Evolutionary conservation across 345 rosid genomes (phyloP), one percentile per base, ranked within the genome.

Genomic region (Cardiospermum halicacabum): DNA sequence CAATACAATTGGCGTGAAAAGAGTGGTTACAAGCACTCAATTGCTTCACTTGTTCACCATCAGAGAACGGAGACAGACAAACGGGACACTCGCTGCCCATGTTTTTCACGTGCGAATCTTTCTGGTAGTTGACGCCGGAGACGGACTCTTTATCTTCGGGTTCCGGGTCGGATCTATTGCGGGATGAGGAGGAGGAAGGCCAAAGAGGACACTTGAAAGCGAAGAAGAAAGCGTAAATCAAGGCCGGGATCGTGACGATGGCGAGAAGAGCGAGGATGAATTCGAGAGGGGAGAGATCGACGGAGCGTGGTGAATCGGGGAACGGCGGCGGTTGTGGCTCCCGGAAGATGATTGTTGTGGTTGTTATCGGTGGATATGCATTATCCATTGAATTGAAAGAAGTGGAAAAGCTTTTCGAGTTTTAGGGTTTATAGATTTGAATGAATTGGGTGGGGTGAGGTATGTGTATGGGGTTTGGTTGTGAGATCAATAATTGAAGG

Each of bases 81-180:
- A 92, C 89, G 1, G 88, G 74, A 64, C 98, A 92, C 56, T 87
- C 91, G 25, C 58, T 77, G 9, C 91, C 97, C 31, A 84, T 68
- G 48, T 78, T 81, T 11, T 76, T 84, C 0, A 65, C 78, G 40
- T 76, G 89, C 9, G 71, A 58, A 4, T 79, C 91, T 65, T 80
- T 82, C 31, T 40, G 49, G 62, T 73, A 67, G 71, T 82, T 84
- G 0, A 55, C 55, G 25, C 58, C 89, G 4, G 88, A 56, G 0
- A 34, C 68, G 1, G 58, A 21, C n/a, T 75, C 70, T 11, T 60
- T 10, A 5, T 30, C 39, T 16, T 56, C 56, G 8, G 3, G 50
- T 30, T 12, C 42, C 13, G 8, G 36, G 22, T 18, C 19, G 42
- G 66, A 47, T 69, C 76, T 67, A 22, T 64, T 64, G 40, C 31